These are phyloP conservation scores for Dendrobium nobile DNA, from an alignment of 106 monocot genomes.

Conservation along the genomic window DNA sequence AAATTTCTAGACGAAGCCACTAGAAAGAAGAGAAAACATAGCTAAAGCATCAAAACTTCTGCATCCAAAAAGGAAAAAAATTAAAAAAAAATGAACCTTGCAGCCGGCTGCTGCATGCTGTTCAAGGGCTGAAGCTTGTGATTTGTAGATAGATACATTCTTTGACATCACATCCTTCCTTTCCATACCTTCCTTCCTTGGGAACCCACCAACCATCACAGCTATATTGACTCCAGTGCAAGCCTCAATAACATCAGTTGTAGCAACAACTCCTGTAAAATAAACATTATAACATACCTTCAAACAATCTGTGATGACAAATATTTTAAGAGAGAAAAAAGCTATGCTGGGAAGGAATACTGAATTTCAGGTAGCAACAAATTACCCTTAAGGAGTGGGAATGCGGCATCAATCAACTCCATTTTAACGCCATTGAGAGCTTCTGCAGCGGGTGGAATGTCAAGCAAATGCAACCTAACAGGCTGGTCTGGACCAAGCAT, in stretches of 20 bases:
- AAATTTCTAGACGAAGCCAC: neutral
- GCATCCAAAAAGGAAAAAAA: too few species aligned
- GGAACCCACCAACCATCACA: slow-evolving; percentile 61
- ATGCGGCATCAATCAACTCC: slow-evolving; percentile 66
- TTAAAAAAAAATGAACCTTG: slow-evolving; percentile 27
- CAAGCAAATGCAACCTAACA: slow-evolving; percentile 65
- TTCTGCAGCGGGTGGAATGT: slow-evolving; percentile 36
- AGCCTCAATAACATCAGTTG: slow-evolving; percentile 57
- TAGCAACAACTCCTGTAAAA: slow-evolving; percentile 58
- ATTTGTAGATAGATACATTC: slow-evolving; percentile 69
- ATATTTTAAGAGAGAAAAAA: neutral
- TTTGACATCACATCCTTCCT: slow-evolving; percentile 69
- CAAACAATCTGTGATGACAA: neutral
- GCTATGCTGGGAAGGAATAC: neutral
- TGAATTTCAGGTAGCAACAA: slow-evolving; percentile 1
- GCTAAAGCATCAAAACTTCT: neutral
- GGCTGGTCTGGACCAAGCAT: slow-evolving; percentile 67
- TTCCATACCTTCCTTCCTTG: slow-evolving; percentile 62
- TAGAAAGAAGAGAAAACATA: neutral
- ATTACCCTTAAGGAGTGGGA: slow-evolving; percentile 58
- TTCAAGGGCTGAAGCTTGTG: slow-evolving; percentile 66
- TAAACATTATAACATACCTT: neutral
- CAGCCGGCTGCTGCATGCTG: slow-evolving; percentile 60
- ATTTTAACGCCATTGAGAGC: slow-evolving; percentile 54
- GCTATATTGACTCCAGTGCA: slow-evolving; percentile 58